Percentiles rank a stretch among this genome's conserved stretches.
Evolutionary conservation across 768 basidiomycete species (phyloP).

Genomic region (Heimioporus sp.): DNA sequence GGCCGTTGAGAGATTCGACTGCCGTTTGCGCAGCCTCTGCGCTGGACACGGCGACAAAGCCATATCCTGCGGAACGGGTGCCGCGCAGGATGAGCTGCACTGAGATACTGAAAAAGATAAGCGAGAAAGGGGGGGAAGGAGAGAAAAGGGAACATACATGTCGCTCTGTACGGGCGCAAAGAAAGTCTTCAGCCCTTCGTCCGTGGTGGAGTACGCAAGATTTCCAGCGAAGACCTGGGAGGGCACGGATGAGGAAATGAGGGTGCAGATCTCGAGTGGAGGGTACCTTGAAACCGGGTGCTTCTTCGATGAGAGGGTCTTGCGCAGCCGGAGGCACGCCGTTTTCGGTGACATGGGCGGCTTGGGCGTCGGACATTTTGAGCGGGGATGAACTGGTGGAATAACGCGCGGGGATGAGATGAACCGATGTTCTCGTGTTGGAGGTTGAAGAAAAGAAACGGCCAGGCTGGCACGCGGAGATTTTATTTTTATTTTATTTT

Average conservation of each 20-base stretch:
- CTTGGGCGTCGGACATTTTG: constrained; percentile 90
- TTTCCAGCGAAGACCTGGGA: constrained; percentile 90
- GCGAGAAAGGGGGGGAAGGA: neutral
- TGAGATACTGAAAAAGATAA: constrained; percentile 54
- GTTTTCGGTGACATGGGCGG: constrained; percentile 78
- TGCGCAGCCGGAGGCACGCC: constrained; percentile 82
- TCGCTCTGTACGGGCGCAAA: constrained; percentile 85
- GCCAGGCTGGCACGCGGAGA: neutral
- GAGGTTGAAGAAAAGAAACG: constrained; percentile 61
- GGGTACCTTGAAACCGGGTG: constrained; percentile 75
- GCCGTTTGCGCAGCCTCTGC: constrained; percentile 84
- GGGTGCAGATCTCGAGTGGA: constrained; percentile 14
- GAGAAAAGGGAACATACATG: constrained; percentile 58
- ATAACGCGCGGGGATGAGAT: constrained; percentile 31
- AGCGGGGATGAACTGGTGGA: constrained; percentile 49
- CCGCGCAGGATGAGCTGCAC: constrained; percentile 87
- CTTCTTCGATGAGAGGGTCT: constrained; percentile 63
- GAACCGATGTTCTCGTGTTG: constrained; percentile 85
- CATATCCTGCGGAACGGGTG: constrained; percentile 85
- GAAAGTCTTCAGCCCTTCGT: constrained; percentile 93
- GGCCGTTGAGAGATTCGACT: constrained; percentile 81
- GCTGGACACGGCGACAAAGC: constrained; percentile 83
- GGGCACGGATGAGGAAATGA: constrained; percentile 9
- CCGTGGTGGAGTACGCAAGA: constrained; percentile 91
- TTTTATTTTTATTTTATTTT: neutral